Evolutionary conservation across 2,329 filamentous ascomycete species (phyloP), one percentile per base, ranked within the genome.

Genomic region (Monosporascus cannonballus): DNA sequence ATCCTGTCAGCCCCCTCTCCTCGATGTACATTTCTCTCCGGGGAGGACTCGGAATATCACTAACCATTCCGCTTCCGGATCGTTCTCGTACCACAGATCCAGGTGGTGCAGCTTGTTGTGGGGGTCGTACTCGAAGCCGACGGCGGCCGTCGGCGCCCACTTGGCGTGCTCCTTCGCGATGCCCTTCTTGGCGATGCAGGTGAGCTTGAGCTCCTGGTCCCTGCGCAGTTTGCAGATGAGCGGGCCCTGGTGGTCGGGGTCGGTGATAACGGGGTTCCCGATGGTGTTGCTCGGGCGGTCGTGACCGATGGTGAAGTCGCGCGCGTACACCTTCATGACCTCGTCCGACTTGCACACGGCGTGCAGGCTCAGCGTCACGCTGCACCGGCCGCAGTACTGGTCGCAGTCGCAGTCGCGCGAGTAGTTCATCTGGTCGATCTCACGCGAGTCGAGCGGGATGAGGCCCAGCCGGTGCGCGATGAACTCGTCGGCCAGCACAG

Each of bases 91-190:
- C 94, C 94, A 99, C 71, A 96, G 84, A 65, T 96, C 90, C 52
- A 94, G 79, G 72, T 99, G 94, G 60, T 86, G 83, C 59, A 99
- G 76, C 74, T 96, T 96, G 75, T 99, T 99, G 71, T 95, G 89
- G 55, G 94, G 94, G 69, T 99, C 94, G 71, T 99, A 99, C 72
- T 99, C 94, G 68, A 99, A 99, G 24, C 90, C 92, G 41, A 99
- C 86, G 3, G 94, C 94, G 41, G 91, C 82, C 37, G 89, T 93
- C 2, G 94, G 92, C 64, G 90, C 89, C 94, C 94, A 99, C 72
- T 99, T 99, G 9, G 94, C 90, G 72, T 99, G 94, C 71, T 99
- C 94, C 77, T 99, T 99, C 38, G 93, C 92, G 59, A 97, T 97
- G 1, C 94, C 94, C 79, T 97, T 97, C 79, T 96, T 96, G 49